These are phyloP conservation scores for Geotrichum klebahnii DNA, from an alignment of 1,139 yeast species.

Conservation along the genomic window DNA sequence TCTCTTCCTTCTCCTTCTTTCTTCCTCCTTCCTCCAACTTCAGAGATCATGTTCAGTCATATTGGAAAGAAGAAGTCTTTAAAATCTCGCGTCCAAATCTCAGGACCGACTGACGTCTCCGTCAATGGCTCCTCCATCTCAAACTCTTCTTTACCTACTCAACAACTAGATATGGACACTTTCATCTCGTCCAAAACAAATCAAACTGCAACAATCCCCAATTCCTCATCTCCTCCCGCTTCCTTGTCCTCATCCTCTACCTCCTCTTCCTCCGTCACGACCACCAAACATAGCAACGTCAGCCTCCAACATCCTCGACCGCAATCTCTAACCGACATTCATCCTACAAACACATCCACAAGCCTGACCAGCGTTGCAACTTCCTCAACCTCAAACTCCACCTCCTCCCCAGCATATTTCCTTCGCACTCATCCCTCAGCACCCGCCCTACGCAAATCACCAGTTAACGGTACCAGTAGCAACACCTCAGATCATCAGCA, in stretches of 20 bases:
- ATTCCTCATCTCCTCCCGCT: too few species aligned
- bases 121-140: constrained; percentile 4
- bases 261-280: background rate
- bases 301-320: background rate
- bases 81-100: constrained; percentile 3
- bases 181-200: background rate
- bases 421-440: background rate
- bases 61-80: constrained; percentile 1
- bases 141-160: background rate
- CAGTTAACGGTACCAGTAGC: background rate
- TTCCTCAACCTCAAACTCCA: background rate
- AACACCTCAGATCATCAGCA: background rate
- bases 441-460: background rate
- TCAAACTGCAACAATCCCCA: too few species aligned
- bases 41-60: too few species aligned
- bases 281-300: background rate
- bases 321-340: background rate
- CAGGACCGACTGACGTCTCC: constrained; percentile 5
- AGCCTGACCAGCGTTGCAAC: background rate
- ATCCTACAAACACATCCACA: background rate
- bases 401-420: background rate
- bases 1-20: too few species aligned
- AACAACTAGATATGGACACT: background rate
- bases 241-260: too few species aligned
- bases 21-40: too few species aligned